These are phyloP conservation scores for Babesia sp. DNA, from an alignment of 169 alveolate species.

Conservation along the genomic window DNA sequence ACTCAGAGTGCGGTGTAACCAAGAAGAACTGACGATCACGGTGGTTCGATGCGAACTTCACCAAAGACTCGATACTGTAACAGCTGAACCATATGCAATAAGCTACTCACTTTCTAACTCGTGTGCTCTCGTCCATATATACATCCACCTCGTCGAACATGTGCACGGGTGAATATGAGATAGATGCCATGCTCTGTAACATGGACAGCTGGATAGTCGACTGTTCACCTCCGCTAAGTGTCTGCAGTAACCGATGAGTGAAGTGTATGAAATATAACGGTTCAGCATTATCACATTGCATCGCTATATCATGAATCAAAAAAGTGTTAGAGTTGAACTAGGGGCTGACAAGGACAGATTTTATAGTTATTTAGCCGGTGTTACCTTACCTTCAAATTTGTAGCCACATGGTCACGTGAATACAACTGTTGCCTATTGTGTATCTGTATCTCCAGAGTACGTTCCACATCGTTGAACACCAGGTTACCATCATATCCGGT, in stretches of 20 bases:
- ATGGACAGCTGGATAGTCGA: constrained; percentile 66
- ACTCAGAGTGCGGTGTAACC: constrained; percentile 66
- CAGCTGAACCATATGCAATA: neutral
- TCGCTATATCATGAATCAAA: too few relatives aligned
- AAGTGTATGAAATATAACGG: too few relatives aligned
- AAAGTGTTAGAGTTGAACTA: too few relatives aligned
- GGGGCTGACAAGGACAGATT: too few relatives aligned
- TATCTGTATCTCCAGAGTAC: constrained; percentile 62
- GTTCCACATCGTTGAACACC: constrained; percentile 61
- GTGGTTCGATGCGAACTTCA: constrained; percentile 51
- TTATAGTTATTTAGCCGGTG: too few relatives aligned
- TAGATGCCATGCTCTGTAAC: constrained; percentile 64
- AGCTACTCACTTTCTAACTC: constrained; percentile 48
- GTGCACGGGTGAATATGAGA: constrained; percentile 65
- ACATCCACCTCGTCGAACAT: constrained; percentile 70
- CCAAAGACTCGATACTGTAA: constrained; percentile 59
- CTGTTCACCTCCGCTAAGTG: constrained; percentile 70
- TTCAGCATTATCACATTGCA: too few relatives aligned
- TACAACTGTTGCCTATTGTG: constrained; percentile 64
- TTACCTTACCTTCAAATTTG: constrained; percentile 62
- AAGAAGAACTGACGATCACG: constrained; percentile 60
- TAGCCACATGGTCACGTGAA: constrained; percentile 56
- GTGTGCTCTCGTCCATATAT: constrained; percentile 67
- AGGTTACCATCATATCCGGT: constrained; percentile 65
- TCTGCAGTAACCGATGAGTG: constrained; percentile 18